Percentiles rank a stretch among this genome's conserved stretches.
Evolutionary conservation across 306 rosid species (phyloP).

Genomic region (Glycine tomentella): DNA sequence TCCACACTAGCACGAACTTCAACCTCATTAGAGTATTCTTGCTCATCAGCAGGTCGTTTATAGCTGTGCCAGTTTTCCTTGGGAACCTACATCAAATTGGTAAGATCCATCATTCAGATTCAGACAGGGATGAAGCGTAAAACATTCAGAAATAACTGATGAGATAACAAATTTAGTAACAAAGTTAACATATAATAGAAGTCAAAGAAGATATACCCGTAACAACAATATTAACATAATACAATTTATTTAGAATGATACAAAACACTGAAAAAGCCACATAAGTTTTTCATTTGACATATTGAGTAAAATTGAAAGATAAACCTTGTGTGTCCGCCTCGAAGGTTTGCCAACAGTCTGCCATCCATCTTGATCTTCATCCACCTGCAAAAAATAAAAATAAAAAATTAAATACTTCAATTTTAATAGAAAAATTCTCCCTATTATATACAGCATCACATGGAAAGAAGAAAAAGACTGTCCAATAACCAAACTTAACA

Average conservation of each 20-base stretch:
- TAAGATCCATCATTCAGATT: conserved; percentile 28
- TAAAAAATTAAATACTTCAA: too few species aligned
- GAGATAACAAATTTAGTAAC: background rate
- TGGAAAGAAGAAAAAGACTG: conserved; percentile 42
- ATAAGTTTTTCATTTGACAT: conserved; percentile 22
- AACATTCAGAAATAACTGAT: conserved; percentile 11
- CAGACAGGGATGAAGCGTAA: conserved; percentile 33
- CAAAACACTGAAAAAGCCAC: conserved; percentile 35
- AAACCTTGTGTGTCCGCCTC: conserved; percentile 76
- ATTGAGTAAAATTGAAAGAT: conserved; percentile 38
- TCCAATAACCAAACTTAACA: conserved; percentile 40
- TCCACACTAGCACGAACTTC: conserved; percentile 56
- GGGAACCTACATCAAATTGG: conserved; percentile 62
- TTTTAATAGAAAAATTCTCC: background rate
- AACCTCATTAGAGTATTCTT: conserved; percentile 78
- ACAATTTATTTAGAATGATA: conserved; percentile 3
- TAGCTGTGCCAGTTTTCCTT: conserved; percentile 75
- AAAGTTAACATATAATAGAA: conserved; percentile 6
- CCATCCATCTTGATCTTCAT: conserved; percentile 74
- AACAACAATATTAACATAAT: conserved; percentile 27
- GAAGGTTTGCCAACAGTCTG: conserved; percentile 76
- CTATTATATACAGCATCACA: background rate
- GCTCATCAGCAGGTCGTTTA: conserved; percentile 73
- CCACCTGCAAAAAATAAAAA: conserved; percentile 53
- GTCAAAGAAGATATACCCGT: conserved; percentile 5